These are phyloP conservation scores for Fragilariopsis cylindrus DNA, from an alignment of 108 stramenopile species.

Conservation along the genomic window DNA sequence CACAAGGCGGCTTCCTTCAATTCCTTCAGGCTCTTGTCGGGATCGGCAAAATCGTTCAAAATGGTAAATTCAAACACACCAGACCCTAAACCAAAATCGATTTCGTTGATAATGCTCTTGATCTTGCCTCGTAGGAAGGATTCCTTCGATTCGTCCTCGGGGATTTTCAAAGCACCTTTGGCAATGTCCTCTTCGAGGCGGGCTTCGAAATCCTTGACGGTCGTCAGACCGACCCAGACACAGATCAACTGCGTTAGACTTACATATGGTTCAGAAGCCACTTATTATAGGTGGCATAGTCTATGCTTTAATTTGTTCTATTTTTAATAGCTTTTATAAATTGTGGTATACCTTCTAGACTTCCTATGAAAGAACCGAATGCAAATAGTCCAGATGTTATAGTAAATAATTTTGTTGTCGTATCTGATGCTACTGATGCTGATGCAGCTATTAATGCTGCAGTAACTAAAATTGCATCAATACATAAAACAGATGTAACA, in stretches of 20 bases:
- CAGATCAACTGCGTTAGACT: constrained; percentile 64
- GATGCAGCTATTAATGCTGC: neutral
- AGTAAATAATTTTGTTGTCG: neutral
- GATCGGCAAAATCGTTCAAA: constrained; percentile 54
- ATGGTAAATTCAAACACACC: constrained; percentile 90
- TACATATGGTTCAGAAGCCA: neutral
- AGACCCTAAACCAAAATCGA: constrained; percentile 79
- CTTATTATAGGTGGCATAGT: too few species aligned
- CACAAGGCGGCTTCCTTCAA: constrained; percentile 67
- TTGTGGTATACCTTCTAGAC: constrained; percentile 4
- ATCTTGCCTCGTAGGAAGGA: constrained; percentile 54
- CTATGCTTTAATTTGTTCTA: neutral
- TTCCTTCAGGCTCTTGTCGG: constrained; percentile 60
- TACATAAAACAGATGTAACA: neutral
- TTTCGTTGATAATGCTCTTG: constrained; percentile 71
- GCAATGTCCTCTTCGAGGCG: constrained; percentile 58
- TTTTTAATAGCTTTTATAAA: neutral
- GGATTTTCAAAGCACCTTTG: constrained; percentile 43
- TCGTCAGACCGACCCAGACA: constrained; percentile 81
- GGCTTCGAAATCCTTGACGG: constrained; percentile 59
- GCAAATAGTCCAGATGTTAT: too few species aligned
- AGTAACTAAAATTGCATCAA: neutral
- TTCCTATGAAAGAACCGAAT: neutral
- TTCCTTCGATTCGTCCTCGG: constrained; percentile 67
- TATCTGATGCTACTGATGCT: neutral